Evolutionary conservation across 306 rosid species (phyloP).

Genomic region (Canavalia ensiformis): DNA sequence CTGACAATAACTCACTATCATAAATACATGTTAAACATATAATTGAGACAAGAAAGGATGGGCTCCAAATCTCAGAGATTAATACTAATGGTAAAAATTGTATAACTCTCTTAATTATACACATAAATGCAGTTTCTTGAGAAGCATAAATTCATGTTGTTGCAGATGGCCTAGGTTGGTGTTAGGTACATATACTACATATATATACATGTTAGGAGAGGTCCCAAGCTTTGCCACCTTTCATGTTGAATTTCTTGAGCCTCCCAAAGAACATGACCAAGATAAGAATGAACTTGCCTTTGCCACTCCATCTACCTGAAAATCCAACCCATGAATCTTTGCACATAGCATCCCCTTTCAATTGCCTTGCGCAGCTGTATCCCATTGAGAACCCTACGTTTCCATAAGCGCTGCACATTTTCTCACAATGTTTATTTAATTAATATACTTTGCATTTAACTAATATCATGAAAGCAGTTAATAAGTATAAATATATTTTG

Average conservation of each 20-base stretch:
- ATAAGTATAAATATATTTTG: too few species aligned
- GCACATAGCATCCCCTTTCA: constrained; percentile 46
- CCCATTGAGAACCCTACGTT: constrained; percentile 82
- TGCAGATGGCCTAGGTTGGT: too few species aligned
- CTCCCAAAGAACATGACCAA: constrained; percentile 80
- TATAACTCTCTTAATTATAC: too few species aligned
- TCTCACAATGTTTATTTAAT: neutral
- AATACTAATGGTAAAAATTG: too few species aligned
- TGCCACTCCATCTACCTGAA: constrained; percentile 63
- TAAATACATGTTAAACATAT: neutral
- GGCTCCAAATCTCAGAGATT: too few species aligned
- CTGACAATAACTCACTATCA: neutral
- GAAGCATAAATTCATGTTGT: too few species aligned
- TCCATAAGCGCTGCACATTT: constrained; percentile 73
- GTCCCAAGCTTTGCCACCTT: constrained; percentile 65
- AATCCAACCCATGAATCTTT: constrained; percentile 66
- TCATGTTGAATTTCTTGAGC: constrained; percentile 66
- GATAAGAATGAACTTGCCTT: constrained; percentile 64
- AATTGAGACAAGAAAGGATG: neutral
- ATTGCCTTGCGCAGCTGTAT: constrained; percentile 63
- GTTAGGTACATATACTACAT: too few species aligned
- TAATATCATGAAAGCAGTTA: neutral
- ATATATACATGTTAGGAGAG: constrained; percentile 26
- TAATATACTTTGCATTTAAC: neutral
- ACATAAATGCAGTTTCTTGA: too few species aligned